Percentiles rank a stretch among this genome's conserved stretches.
Conservation (phyloP, 1,284 basidiomycete species). For the Phylloporus sp. region DNA sequence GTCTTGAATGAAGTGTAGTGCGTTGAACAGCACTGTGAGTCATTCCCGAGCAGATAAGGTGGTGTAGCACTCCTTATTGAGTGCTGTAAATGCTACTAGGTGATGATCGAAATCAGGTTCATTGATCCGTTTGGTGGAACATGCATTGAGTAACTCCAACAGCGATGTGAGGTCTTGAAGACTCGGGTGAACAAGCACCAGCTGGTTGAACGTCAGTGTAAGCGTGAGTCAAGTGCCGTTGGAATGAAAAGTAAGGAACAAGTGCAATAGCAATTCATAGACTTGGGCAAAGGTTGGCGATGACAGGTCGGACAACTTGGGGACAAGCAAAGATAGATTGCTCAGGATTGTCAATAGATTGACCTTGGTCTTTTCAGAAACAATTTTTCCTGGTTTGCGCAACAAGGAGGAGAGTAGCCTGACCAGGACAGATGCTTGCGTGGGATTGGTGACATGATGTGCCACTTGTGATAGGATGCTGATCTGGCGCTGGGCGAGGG, state of each 20-base stretch:
- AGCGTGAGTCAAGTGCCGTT: slow-evolving; percentile 73
- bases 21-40: slow-evolving; percentile 86
- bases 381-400: slow-evolving; percentile 73
- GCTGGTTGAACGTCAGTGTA: slow-evolving; percentile 63
- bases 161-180: slow-evolving; percentile 58
- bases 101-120: slow-evolving; percentile 95
- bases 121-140: slow-evolving; percentile 80
- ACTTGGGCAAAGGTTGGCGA: slow-evolving; percentile 59
- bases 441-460: slow-evolving; percentile 69
- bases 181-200: slow-evolving; percentile 56
- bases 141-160: slow-evolving; percentile 83
- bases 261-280: slow-evolving; percentile 70
- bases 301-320: slow-evolving; percentile 58
- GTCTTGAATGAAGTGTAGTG: slow-evolving; percentile 89
- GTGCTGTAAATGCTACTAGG: slow-evolving; percentile 72
- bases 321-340: slow-evolving; percentile 75
- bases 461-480: slow-evolving; percentile 82
- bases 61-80: slow-evolving; percentile 70
- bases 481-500: slow-evolving; percentile 85
- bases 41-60: slow-evolving; percentile 67
- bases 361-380: slow-evolving; percentile 89
- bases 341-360: slow-evolving; percentile 83
- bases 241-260: slow-evolving; percentile 79
- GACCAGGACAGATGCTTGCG: slow-evolving; percentile 79
- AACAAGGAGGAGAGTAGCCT: slow-evolving; percentile 82